phyloP scores from a whole-genome alignment of 1,139 yeast species.

The Candida mesenterica region DNA sequence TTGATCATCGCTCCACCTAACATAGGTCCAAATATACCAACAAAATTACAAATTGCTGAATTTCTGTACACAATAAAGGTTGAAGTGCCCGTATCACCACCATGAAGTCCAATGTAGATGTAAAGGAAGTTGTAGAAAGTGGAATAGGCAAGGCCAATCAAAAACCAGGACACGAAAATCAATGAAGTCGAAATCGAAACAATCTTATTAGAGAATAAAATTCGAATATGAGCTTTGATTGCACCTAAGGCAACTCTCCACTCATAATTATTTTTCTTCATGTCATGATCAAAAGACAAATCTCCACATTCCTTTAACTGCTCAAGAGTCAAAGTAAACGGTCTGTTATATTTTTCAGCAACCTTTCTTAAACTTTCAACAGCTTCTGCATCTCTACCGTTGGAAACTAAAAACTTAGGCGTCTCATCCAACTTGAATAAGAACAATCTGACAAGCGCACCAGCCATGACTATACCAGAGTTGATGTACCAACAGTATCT shows the following conservation, averaged over 20 bases:
- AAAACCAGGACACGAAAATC: constrained; percentile 30
- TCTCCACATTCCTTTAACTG: constrained; percentile 23
- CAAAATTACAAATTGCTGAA: constrained; percentile 28
- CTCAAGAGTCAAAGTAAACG: constrained; percentile 23
- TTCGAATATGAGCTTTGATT: constrained; percentile 23
- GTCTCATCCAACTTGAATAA: constrained; percentile 24
- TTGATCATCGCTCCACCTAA: constrained; percentile 30
- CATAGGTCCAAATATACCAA: constrained; percentile 32
- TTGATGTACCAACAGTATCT: constrained; percentile 30
- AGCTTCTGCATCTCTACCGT: constrained; percentile 29
- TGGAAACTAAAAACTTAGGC: constrained; percentile 27
- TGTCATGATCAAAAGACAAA: constrained; percentile 11
- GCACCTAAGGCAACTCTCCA: constrained; percentile 1
- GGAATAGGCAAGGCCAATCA: constrained; percentile 12
- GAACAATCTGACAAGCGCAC: constrained; percentile 22
- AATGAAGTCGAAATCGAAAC: constrained; percentile 41
- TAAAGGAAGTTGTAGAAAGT: constrained; percentile 10
- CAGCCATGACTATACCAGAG: constrained; percentile 23
- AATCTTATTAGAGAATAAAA: constrained; percentile 37
- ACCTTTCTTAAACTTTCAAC: constrained; percentile 19
- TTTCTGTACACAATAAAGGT: constrained; percentile 32
- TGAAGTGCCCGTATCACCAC: constrained; percentile 32
- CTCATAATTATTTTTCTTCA: constrained; percentile 3
- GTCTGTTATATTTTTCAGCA: constrained; percentile 23
- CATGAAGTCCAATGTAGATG: constrained; percentile 29